A percentile compares a stretch with the other conserved stretches of the same genome.
phyloP scores from a whole-genome alignment of 2,329 filamentous ascomycete genomes.

The Epichloe typhina region DNA sequence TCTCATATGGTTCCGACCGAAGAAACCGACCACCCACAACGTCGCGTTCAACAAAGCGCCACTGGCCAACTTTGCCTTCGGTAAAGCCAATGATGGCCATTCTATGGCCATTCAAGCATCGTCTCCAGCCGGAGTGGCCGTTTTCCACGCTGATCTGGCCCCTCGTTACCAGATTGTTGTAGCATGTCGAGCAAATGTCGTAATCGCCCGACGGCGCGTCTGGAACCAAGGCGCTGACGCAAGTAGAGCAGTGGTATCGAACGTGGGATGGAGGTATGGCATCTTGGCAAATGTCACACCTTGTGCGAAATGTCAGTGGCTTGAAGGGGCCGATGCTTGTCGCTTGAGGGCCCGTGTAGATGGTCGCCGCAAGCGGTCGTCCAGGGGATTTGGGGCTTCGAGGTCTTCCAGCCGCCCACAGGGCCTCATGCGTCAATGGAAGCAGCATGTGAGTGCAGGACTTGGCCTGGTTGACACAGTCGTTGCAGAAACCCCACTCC shows the following conservation, averaged over 20 bases:
- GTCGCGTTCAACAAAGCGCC: slow-evolving; percentile 55
- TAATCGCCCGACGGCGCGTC: slow-evolving; percentile 57
- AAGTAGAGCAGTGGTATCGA: slow-evolving; percentile 70
- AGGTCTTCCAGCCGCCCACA: slow-evolving; percentile 22
- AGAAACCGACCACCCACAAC: slow-evolving; percentile 66
- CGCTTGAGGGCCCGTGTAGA: slow-evolving; percentile 33
- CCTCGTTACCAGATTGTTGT: slow-evolving; percentile 49
- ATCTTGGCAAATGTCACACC: slow-evolving; percentile 66
- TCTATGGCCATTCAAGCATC: slow-evolving; percentile 67
- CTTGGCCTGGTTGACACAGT: slow-evolving; percentile 69
- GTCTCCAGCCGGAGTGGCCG: slow-evolving; percentile 67
- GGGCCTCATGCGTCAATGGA: slow-evolving; percentile 52
- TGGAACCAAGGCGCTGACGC: slow-evolving; percentile 39
- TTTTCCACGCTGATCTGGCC: slow-evolving; percentile 61
- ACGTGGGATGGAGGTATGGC: slow-evolving; percentile 56
- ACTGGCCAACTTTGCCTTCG: slow-evolving; percentile 52
- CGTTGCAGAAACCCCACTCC: slow-evolving; percentile 88
- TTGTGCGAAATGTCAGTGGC: slow-evolving; percentile 57
- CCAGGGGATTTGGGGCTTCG: slow-evolving; percentile 31
- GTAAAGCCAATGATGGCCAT: slow-evolving; percentile 74
- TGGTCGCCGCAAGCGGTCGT: slow-evolving; percentile 32
- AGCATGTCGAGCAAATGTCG: slow-evolving; percentile 72
- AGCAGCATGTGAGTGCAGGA: slow-evolving; percentile 74
- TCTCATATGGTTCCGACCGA: slow-evolving; percentile 40
- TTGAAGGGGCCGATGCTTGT: slow-evolving; percentile 43